Evolutionary conservation across 441 rosid genomes (phyloP), one percentile per base, ranked within the genome.

Genomic region (Theobroma grandiflorum): DNA sequence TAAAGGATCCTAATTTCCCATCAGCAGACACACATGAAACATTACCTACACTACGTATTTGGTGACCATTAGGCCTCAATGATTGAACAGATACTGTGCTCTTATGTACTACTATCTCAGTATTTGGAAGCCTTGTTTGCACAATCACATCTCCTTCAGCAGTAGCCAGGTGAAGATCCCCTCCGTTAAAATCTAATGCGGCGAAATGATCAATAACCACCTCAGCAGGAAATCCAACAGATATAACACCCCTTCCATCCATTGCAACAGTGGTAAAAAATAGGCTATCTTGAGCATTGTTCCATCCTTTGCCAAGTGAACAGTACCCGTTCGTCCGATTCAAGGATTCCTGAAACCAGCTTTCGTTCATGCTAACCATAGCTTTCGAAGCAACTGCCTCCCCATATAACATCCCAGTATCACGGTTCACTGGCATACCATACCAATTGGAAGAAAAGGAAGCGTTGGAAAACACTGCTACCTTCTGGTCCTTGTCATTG

Each of bases 371-470:
- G 14, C 69, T 64, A 15, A 64, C 8, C 83, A 62, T 43, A 2
- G 88, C 20, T 20, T 14, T 72, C 11, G 73, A 65, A 14, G 55
- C 78, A 42, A 80, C 75, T 58, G 90, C 88, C 45, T 82, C 81
- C 42, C 90, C 90, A 12, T 82, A 82, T 58, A 82, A 74, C 70
- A 58, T 22, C 8, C 92, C 94, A 0, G 83, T 86, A 47, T 85
- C 83, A 0, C 82, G 89, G 78, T 89, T 81, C 31, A 88, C 91
- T 0, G 78, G 84, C 66, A 85, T 85, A 49, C 76, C 77, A 31
- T 86, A 88, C 90, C 91, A 87, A n/a, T 38, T n/a, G 3, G 88
- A 77, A 70, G 86, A 61, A 43, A 59, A 75, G 4, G 94, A 83
- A 62, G 79, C 67, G 75, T 91, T 91, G 76, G 87, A 84, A 82